These are phyloP conservation scores for Rhynchospora pubera DNA, from an alignment of 176 grass and related monocot species.

Conservation along the genomic window DNA sequence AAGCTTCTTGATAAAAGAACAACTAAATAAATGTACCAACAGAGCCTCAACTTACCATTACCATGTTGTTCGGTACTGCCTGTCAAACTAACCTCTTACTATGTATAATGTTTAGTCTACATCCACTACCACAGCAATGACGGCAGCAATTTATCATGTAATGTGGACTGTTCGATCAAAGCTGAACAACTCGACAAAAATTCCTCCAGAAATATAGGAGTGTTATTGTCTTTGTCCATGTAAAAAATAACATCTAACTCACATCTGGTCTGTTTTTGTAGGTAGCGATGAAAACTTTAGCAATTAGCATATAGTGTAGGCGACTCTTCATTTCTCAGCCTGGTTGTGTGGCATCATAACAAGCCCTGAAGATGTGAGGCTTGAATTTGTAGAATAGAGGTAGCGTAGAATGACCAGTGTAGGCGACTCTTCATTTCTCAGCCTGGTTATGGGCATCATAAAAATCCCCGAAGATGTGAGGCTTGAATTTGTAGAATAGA, in stretches of 20 bases:
- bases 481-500: neutral
- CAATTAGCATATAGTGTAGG: too few relatives aligned
- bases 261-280: neutral
- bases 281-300: neutral
- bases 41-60: neutral
- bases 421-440: neutral
- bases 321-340: too few relatives aligned
- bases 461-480: neutral
- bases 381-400: too few relatives aligned
- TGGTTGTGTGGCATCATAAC: too few relatives aligned
- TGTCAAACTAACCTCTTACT: too few relatives aligned
- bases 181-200: too few relatives aligned
- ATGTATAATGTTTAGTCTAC: too few relatives aligned
- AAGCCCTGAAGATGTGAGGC: too few relatives aligned
- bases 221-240: neutral
- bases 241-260: too few relatives aligned
- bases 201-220: neutral
- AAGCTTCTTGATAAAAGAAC: neutral
- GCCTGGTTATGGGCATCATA: neutral
- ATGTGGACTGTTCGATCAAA: too few relatives aligned
- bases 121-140: too few relatives aligned
- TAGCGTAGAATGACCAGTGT: neutral
- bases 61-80: neutral
- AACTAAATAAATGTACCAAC: neutral
- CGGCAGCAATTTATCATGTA: too few relatives aligned